phyloP scores from a whole-genome alignment of 805 yeast species.

The Saccharomycopsis fermentans region DNA sequence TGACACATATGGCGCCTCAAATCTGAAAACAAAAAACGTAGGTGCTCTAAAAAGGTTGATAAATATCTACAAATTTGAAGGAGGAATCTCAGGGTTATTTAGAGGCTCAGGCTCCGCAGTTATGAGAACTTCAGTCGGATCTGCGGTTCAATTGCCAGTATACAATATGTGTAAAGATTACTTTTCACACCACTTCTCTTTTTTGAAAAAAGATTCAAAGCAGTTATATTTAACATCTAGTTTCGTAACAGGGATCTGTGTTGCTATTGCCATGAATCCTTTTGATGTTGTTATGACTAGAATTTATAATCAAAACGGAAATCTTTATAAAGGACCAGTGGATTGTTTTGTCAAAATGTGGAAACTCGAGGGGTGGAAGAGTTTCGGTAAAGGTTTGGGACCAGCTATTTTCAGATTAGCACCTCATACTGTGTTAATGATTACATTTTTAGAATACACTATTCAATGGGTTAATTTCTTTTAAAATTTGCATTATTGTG shows the following conservation, averaged over 20 bases:
- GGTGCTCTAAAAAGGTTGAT: constrained; percentile 49
- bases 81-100: constrained; percentile 70
- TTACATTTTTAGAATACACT: constrained; percentile 94
- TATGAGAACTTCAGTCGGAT: constrained; percentile 90
- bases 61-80: constrained; percentile 55
- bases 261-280: constrained; percentile 92
- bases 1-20: constrained; percentile 19
- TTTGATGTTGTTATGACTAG: constrained; percentile 94
- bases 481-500: background rate
- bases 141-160: constrained; percentile 88
- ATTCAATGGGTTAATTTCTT: constrained; percentile 42
- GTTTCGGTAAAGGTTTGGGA: constrained; percentile 89
- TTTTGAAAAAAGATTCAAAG: background rate
- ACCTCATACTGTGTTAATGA: constrained; percentile 85
- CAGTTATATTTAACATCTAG: constrained; percentile 60
- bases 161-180: constrained; percentile 68
- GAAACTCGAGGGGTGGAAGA: constrained; percentile 70
- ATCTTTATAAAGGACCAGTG: constrained; percentile 73
- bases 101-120: constrained; percentile 94
- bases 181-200: constrained; percentile 30
- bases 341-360: constrained; percentile 86
- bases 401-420: constrained; percentile 90
- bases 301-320: constrained; percentile 81
- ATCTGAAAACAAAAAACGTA: background rate
- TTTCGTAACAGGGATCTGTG: constrained; percentile 80